Conservation (phyloP, 2,329 filamentous ascomycete genomes). For the Fusarium sp. region DNA sequence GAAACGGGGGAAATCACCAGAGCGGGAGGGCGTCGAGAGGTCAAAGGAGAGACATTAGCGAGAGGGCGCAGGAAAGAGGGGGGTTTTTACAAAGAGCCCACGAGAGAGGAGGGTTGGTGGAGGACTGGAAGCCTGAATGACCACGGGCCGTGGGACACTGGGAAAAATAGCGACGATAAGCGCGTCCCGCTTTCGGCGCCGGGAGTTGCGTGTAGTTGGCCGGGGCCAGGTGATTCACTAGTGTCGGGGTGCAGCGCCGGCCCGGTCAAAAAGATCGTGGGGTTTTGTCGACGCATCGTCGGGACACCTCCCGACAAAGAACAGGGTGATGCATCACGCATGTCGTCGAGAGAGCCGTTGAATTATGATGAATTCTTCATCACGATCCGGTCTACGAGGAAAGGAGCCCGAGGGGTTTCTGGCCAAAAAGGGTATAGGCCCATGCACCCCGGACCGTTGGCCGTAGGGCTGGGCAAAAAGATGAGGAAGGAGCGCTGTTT, state of each 20-base stretch:
- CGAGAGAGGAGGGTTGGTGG: constrained; percentile 11
- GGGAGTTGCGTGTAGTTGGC: constrained; percentile 35
- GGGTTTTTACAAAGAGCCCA: constrained; percentile 12
- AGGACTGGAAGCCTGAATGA: constrained; percentile 36
- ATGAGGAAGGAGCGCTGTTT: background rate
- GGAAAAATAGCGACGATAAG: constrained; percentile 49
- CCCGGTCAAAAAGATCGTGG: constrained; percentile 29
- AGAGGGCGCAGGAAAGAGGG: constrained; percentile 15
- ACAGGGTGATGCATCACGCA: background rate
- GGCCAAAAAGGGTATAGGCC: background rate
- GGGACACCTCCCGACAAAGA: constrained; percentile 20
- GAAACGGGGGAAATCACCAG: background rate
- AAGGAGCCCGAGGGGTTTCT: background rate
- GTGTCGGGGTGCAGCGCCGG: constrained; percentile 20
- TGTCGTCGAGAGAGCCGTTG: background rate
- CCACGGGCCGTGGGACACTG: constrained; percentile 31
- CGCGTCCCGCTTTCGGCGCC: constrained; percentile 49
- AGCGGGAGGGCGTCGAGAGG: constrained; percentile 1
- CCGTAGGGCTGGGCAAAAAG: constrained; percentile 6
- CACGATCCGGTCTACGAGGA: background rate
- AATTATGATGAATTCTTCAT: background rate
- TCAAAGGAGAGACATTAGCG: constrained; percentile 16
- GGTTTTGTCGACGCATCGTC: constrained; percentile 25
- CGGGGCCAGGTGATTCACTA: constrained; percentile 7
- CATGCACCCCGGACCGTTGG: constrained; percentile 14